These are phyloP conservation scores for Phialemoniopsis sp. DNA, from an alignment of 2,329 filamentous ascomycete genomes.

Conservation along the genomic window DNA sequence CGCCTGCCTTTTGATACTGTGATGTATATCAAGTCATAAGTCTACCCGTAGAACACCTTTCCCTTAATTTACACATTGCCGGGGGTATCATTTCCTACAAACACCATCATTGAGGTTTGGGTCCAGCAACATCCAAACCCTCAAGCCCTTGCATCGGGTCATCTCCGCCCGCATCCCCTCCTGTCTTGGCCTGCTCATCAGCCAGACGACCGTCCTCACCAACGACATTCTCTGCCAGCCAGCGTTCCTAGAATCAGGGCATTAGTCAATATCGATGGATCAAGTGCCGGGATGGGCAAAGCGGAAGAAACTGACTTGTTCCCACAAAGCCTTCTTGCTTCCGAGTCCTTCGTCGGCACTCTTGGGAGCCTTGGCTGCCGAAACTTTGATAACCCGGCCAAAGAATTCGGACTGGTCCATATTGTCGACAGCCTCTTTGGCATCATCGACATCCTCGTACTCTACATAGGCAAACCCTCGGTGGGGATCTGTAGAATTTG, in stretches of 20 bases:
- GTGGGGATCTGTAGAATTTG: conserved; percentile 74
- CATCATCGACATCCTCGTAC: conserved; percentile 81
- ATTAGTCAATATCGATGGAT: conserved; percentile 6
- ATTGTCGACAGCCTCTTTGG: conserved; percentile 94
- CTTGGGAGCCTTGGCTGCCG: conserved; percentile 87
- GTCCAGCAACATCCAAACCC: conserved; percentile 88
- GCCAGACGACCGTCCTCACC: conserved; percentile 72
- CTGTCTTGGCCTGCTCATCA: conserved; percentile 46
- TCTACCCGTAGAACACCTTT: conserved; percentile 1
- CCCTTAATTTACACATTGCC: neutral
- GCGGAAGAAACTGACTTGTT: conserved; percentile 64
- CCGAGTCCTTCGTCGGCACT: conserved; percentile 82
- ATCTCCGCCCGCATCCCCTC: conserved; percentile 51
- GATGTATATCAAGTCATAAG: conserved; percentile 3
- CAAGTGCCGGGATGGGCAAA: conserved; percentile 11
- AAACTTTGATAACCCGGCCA: conserved; percentile 87
- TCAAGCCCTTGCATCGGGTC: conserved; percentile 97
- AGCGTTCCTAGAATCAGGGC: conserved; percentile 67
- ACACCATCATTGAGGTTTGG: conserved; percentile 62
- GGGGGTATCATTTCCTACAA: conserved; percentile 12
- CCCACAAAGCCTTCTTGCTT: conserved; percentile 93
- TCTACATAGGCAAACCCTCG: conserved; percentile 96
- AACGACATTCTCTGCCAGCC: conserved; percentile 83
- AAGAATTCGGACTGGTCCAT: conserved; percentile 98
- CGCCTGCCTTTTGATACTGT: too few species aligned